Evolutionary conservation across 805 yeast genomes (phyloP).

Genomic region (Schwanniomyces pseudopolymorphus): DNA sequence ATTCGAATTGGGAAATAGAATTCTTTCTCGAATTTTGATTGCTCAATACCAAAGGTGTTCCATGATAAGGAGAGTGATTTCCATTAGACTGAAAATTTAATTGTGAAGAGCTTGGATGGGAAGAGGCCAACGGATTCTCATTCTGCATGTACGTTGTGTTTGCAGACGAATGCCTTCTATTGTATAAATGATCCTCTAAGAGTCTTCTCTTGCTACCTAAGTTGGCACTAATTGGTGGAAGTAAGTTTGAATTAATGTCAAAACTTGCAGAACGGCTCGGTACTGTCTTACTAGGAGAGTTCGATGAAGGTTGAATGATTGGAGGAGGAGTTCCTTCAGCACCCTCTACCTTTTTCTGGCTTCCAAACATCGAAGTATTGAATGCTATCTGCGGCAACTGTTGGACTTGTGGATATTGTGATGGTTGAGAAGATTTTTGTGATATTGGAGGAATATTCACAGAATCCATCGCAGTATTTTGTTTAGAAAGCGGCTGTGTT

Average conservation of each 20-base stretch:
- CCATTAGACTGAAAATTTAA: slow-evolving; percentile 7
- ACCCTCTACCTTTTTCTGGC: slow-evolving; percentile 3
- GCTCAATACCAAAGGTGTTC: slow-evolving; percentile 28
- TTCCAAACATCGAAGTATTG: slow-evolving; percentile 41
- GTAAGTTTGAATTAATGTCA: slow-evolving; percentile 14
- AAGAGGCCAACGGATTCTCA: slow-evolving; percentile 7
- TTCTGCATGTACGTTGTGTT: slow-evolving; percentile 14
- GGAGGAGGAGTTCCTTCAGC: not conserved
- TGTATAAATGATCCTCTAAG: slow-evolving; percentile 21
- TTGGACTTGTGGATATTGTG: slow-evolving; percentile 10
- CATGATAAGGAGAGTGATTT: slow-evolving; percentile 30
- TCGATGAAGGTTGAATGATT: not conserved
- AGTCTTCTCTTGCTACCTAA: slow-evolving; percentile 26
- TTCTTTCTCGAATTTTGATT: slow-evolving; percentile 40
- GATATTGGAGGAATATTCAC: not conserved
- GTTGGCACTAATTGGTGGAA: slow-evolving; percentile 16
- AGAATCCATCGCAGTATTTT: not conserved
- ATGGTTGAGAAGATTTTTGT: slow-evolving; percentile 1
- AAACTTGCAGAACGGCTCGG: slow-evolving; percentile 24
- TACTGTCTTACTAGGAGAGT: slow-evolving; percentile 6
- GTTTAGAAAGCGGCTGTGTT: not conserved
- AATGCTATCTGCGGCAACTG: slow-evolving; percentile 35
- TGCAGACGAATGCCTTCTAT: slow-evolving; percentile 27
- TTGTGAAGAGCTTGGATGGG: slow-evolving; percentile 20
- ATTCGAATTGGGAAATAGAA: slow-evolving; percentile 36